phyloP scores from a whole-genome alignment of 345 rosid genomes.

The Orychophragmus violaceus region DNA sequence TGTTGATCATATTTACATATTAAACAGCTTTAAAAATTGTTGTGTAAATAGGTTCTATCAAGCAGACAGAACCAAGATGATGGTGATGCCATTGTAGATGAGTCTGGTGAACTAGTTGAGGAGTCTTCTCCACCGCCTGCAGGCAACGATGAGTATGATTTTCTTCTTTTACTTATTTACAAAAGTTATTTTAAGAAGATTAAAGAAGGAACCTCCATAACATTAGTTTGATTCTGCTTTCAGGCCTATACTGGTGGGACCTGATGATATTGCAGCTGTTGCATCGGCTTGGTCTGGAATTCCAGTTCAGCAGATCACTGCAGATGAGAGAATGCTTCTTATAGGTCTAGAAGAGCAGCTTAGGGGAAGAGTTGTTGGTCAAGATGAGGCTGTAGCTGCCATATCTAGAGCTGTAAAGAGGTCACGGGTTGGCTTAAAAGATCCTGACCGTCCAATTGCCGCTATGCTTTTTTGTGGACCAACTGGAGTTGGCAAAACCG shows the following conservation, averaged over 20 bases:
- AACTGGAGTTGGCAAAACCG: conserved; percentile 98
- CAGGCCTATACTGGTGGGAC: conserved; percentile 73
- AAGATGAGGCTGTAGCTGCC: conserved; percentile 87
- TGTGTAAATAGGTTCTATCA: conserved; percentile 47
- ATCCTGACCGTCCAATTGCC: conserved; percentile 88
- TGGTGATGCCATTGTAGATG: conserved; percentile 37
- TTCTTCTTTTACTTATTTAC: conserved; percentile 5
- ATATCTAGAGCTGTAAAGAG: conserved; percentile 97
- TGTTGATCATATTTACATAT: conserved; percentile 1
- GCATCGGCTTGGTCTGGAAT: conserved; percentile 97
- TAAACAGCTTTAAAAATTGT: background rate
- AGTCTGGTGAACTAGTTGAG: conserved; percentile 37
- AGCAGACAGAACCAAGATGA: conserved; percentile 48
- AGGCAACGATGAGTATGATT: conserved; percentile 57
- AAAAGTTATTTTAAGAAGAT: background rate
- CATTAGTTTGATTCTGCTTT: conserved; percentile 28
- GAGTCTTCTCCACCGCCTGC: conserved; percentile 53
- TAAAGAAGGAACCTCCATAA: conserved; percentile 7
- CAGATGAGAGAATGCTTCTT: conserved; percentile 76
- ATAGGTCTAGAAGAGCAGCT: conserved; percentile 80
- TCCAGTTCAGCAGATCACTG: conserved; percentile 94
- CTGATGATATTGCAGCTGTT: conserved; percentile 90
- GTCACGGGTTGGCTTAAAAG: conserved; percentile 83
- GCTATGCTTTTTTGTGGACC: conserved; percentile 99
- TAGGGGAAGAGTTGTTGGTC: conserved; percentile 77